Evolutionary conservation across 202 grass and related monocot genomes (phyloP), one percentile per base, ranked within the genome.

Genomic region (Schoenoplectus tabernaemontani): DNA sequence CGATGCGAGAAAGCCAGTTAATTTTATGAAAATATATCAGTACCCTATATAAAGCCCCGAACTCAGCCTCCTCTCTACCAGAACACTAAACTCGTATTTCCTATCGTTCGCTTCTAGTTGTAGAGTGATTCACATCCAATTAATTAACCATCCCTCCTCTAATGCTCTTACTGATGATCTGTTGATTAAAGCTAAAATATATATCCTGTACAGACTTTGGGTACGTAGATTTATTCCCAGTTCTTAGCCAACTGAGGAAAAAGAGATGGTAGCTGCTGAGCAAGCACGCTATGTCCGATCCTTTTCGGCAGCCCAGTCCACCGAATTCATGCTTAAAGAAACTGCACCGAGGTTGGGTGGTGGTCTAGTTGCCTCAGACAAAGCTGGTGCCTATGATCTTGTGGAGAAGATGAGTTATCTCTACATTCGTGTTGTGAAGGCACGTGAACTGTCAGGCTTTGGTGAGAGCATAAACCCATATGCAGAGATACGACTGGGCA

Each of bases 361-460:
- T 11, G 57, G 77, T 64, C 26, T 79, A 7, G 7, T 78, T 59
- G 81, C 84, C 39, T 86, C 86, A 58, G 41, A 82, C 34, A 83
- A 82, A 7, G 76, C 76, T 7, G 83, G 83, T n/a, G 84, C 86
- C 22, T 93, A 92, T 73, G 94, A 97, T 80, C 94, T 97, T 63
- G 94, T 97, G 0, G 91, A 97, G 84, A 87, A 89, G 81, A 97
- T 92, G 87, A 87, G 85, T 48, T 97, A 90, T 86, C 89, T 97
- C 22, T 97, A 90, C 85, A 91, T 97, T 68, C 82, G 79, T 82
- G 75, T 93, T 47, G 87, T 97, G n/a, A 91, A 91, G 62, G 94
- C 94, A 42, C 84, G 94, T 17, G 77, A 82, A 23, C 85, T 97
- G 64, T 36, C 56, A 41, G 80, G 69, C 73, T 16, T 83, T 20